Evolutionary conservation across 2,329 filamentous ascomycete genomes (phyloP).

Genomic region (Celoporthe dispersa): DNA sequence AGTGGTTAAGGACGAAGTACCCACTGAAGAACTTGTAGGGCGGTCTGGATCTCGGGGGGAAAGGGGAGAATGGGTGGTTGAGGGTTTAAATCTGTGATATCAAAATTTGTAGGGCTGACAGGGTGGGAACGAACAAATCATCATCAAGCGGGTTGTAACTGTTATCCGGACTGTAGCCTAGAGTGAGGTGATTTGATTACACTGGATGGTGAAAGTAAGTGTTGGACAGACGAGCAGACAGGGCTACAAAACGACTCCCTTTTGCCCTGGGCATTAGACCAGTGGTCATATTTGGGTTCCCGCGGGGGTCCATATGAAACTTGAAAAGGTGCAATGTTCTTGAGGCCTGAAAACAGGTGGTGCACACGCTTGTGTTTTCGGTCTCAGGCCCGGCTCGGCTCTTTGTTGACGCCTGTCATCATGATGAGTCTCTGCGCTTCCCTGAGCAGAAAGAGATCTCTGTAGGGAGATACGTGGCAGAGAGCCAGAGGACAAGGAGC

Average conservation of each 20-base stretch:
- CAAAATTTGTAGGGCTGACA: neutral
- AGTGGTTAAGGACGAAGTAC: constrained; percentile 46
- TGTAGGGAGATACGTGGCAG: neutral
- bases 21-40: constrained; percentile 40
- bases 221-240: neutral
- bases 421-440: neutral
- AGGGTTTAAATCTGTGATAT: neutral
- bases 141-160: neutral
- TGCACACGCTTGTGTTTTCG: neutral
- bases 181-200: neutral
- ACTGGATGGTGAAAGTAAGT: neutral
- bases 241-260: neutral
- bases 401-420: neutral
- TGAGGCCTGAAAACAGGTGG: neutral
- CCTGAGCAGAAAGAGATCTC: neutral
- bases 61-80: neutral
- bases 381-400: neutral
- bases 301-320: too few relatives aligned
- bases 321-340: too few relatives aligned
- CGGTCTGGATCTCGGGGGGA: neutral
- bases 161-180: neutral
- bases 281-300: too few relatives aligned
- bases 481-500: neutral
- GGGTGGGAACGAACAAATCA: neutral
- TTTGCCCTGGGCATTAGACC: too few relatives aligned